Percentiles rank a stretch among this genome's conserved stretches.
Evolutionary conservation across 2,329 filamentous ascomycete genomes (phyloP).

Genomic region (Lecanosticta acicola): DNA sequence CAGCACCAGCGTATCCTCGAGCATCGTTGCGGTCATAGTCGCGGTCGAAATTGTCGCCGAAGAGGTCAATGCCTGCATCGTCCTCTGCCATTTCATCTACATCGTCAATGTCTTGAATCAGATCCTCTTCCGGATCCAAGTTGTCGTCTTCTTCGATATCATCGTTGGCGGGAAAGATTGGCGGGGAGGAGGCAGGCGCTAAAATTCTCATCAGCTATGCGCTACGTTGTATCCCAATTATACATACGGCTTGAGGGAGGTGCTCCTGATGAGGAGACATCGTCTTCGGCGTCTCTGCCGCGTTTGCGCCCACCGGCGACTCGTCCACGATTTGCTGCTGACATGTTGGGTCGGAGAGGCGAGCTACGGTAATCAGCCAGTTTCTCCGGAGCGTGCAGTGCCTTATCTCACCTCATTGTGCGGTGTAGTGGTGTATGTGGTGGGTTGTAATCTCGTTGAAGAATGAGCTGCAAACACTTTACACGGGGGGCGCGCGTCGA

Average conservation of each 20-base stretch:
- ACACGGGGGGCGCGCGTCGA: no score
- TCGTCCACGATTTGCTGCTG: conserved; percentile 73
- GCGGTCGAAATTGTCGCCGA: conserved; percentile 62
- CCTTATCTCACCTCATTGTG: no score
- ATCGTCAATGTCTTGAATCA: conserved; percentile 60
- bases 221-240: background rate
- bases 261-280: conserved; percentile 51
- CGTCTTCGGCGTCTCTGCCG: conserved; percentile 59
- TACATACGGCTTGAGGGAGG: conserved; percentile 61
- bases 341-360: conserved; percentile 72
- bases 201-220: conserved; percentile 10
- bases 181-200: conserved; percentile 56
- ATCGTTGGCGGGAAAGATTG: conserved; percentile 62
- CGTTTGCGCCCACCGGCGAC: conserved; percentile 52
- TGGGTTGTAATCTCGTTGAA: no score
- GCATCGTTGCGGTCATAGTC: conserved; percentile 53
- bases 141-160: conserved; percentile 63
- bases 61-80: conserved; percentile 64
- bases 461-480: no score
- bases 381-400: no score
- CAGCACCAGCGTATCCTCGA: conserved; percentile 61
- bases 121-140: conserved; percentile 63
- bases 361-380: no score
- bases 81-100: conserved; percentile 65
- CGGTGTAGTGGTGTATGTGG: no score